A percentile compares a stretch with the other conserved stretches of the same genome.
Conservation (phyloP, 2,329 filamentous ascomycete species). For the Cordyceps fumosorosea region DNA sequence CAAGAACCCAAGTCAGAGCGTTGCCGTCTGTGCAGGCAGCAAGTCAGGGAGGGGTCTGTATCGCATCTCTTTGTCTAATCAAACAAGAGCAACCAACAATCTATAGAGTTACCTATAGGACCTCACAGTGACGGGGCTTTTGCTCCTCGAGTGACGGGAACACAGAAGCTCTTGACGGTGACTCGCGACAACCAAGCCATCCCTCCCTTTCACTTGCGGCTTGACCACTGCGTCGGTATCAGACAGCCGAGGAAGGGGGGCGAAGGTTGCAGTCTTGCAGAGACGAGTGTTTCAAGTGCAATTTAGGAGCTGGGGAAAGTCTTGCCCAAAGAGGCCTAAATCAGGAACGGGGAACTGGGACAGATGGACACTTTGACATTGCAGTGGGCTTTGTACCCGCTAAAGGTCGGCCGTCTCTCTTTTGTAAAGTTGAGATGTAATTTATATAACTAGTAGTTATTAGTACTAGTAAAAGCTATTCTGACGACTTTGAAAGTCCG, state of each 20-base stretch:
- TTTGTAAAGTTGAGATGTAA: too few species aligned
- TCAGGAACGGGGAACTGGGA: conserved; percentile 7
- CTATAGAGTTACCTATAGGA: not conserved
- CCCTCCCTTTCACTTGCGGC: not conserved
- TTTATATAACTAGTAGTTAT: too few species aligned
- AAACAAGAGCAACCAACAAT: not conserved
- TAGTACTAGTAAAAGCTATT: too few species aligned
- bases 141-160: not conserved
- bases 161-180: not conserved
- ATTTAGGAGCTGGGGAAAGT: conserved; percentile 13
- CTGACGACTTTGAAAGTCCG: too few species aligned
- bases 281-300: conserved; percentile 13
- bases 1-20: not conserved
- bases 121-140: not conserved
- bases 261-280: not conserved
- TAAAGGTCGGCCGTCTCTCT: not conserved
- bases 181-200: too few species aligned
- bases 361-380: too few species aligned
- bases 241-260: conserved; percentile 1
- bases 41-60: too few species aligned
- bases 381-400: not conserved
- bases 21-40: not conserved
- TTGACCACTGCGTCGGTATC: conserved; percentile 13
- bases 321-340: conserved; percentile 11
- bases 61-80: too few species aligned